Evolutionary conservation across 768 basidiomycete species (phyloP).

Genomic region (Xerocomus brunneocitrinus): DNA sequence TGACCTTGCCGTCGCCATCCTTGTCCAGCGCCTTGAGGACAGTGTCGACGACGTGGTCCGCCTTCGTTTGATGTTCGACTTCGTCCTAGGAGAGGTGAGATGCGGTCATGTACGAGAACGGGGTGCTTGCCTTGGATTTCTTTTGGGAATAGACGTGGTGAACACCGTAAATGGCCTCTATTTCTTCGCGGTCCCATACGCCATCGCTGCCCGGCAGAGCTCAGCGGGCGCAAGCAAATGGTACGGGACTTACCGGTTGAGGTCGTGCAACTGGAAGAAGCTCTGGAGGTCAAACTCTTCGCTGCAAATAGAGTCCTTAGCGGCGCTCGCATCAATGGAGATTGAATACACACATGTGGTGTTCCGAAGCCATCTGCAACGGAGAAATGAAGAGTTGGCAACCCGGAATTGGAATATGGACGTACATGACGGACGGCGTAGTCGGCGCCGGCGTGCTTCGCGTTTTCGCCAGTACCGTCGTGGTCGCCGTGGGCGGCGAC

Average conservation of each 20-base stretch:
- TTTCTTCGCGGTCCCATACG: constrained; percentile 78
- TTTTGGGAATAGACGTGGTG: constrained; percentile 88
- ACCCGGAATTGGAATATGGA: constrained; percentile 19
- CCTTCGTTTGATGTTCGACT: constrained; percentile 75
- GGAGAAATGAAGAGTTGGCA: constrained; percentile 10
- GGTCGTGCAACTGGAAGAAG: constrained; percentile 95
- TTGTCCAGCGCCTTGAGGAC: constrained; percentile 72
- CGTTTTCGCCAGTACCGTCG: constrained; percentile 50
- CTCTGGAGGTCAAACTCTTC: constrained; percentile 79
- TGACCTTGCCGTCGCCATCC: constrained; percentile 65
- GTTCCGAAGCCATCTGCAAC: constrained; percentile 82
- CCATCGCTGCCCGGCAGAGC: constrained; percentile 52
- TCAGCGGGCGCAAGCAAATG: neutral
- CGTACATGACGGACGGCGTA: constrained; percentile 92
- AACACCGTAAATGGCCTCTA: constrained; percentile 94
- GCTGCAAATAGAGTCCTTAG: constrained; percentile 35
- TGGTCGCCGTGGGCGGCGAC: constrained; percentile 62
- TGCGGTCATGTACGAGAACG: neutral
- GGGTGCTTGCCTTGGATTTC: constrained; percentile 55
- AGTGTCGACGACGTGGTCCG: constrained; percentile 66
- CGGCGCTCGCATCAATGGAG: neutral
- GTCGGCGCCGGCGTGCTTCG: constrained; percentile 43
- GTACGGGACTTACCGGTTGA: constrained; percentile 57
- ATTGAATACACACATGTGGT: constrained; percentile 62
- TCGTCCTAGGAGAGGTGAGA: constrained; percentile 49